Percentiles rank a stretch among this genome's conserved stretches.
Evolutionary conservation across 2,329 filamentous ascomycete species (phyloP).

Genomic region (Diaporthe sp.): DNA sequence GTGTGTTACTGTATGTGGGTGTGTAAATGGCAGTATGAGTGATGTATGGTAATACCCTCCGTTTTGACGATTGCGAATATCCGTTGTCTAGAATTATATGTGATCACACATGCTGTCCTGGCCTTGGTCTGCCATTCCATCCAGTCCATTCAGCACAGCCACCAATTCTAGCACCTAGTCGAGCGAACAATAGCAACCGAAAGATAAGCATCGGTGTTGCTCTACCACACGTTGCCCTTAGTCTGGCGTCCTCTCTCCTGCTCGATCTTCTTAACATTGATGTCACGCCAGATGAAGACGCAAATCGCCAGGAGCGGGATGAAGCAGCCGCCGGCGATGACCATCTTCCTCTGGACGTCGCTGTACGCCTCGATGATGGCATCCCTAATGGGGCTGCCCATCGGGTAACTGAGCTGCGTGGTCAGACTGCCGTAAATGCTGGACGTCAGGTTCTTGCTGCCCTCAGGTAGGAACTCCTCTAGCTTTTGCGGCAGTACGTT

Average conservation of each 20-base stretch:
- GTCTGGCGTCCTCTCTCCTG: conserved; percentile 8
- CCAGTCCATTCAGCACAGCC: neutral
- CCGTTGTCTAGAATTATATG: too few species aligned
- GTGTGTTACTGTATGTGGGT: too few species aligned
- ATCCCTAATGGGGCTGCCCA: conserved; percentile 5
- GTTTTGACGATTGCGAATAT: too few species aligned
- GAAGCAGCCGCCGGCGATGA: conserved; percentile 17
- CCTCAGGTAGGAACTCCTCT: neutral
- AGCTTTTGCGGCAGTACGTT: conserved; percentile 18
- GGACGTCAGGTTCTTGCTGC: conserved; percentile 8
- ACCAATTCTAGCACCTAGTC: neutral
- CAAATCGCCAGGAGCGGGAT: conserved; percentile 2
- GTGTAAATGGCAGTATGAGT: too few species aligned
- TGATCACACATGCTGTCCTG: too few species aligned
- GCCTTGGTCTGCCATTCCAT: neutral
- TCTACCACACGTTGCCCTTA: conserved; percentile 15
- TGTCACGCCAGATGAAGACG: conserved; percentile 21
- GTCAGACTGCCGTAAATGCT: neutral
- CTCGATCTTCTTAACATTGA: conserved; percentile 27
- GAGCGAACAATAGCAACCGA: neutral
- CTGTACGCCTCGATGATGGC: conserved; percentile 23
- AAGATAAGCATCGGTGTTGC: neutral
- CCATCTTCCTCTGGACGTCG: conserved; percentile 15
- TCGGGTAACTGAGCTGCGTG: conserved; percentile 9
- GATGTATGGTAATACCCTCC: too few species aligned